These are phyloP conservation scores for Yamadazyma sp. DNA, from an alignment of 1,139 yeast genomes.

Conservation along the genomic window DNA sequence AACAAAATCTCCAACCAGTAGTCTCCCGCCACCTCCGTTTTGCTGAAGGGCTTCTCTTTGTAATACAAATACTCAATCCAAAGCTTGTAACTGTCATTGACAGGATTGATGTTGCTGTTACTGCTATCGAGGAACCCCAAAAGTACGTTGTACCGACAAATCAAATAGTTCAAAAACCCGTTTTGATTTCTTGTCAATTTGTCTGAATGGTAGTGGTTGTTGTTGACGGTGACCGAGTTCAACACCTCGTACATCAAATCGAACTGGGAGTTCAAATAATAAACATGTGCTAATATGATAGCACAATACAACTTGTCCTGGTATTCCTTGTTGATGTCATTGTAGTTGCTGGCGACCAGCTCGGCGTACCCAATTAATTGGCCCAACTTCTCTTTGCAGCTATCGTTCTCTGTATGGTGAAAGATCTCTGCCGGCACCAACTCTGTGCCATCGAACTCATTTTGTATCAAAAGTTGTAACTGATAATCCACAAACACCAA, in stretches of 20 bases:
- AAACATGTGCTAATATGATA: slow-evolving; percentile 38
- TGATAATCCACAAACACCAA: slow-evolving; percentile 42
- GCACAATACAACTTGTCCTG: slow-evolving; percentile 36
- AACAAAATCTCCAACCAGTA: slow-evolving; percentile 40
- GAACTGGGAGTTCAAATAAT: slow-evolving; percentile 29
- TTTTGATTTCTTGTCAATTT: slow-evolving; percentile 17
- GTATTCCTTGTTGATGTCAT: slow-evolving; percentile 23
- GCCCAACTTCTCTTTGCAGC: slow-evolving; percentile 22
- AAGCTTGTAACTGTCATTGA: slow-evolving; percentile 18
- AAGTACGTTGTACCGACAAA: slow-evolving; percentile 38
- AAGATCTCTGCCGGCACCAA: slow-evolving; percentile 22
- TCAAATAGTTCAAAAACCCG: slow-evolving; percentile 33
- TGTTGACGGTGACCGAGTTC: slow-evolving; percentile 18
- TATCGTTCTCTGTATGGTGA: slow-evolving; percentile 16
- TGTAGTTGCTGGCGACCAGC: slow-evolving; percentile 30
- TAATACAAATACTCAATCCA: slow-evolving; percentile 36
- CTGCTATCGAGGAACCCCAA: slow-evolving; percentile 26
- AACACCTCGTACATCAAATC: slow-evolving; percentile 23
- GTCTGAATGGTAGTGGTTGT: slow-evolving; percentile 13
- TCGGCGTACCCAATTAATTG: slow-evolving; percentile 32
- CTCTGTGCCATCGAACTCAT: slow-evolving; percentile 31
- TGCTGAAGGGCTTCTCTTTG: slow-evolving; percentile 28
- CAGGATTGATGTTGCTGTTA: slow-evolving; percentile 9
- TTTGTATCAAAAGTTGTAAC: slow-evolving; percentile 34
- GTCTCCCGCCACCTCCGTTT: slow-evolving; percentile 38